Evolutionary conservation across 352 stramenopile species (phyloP), one percentile per base, ranked within the genome.

Genomic region (Phytophthora aleatoria): DNA sequence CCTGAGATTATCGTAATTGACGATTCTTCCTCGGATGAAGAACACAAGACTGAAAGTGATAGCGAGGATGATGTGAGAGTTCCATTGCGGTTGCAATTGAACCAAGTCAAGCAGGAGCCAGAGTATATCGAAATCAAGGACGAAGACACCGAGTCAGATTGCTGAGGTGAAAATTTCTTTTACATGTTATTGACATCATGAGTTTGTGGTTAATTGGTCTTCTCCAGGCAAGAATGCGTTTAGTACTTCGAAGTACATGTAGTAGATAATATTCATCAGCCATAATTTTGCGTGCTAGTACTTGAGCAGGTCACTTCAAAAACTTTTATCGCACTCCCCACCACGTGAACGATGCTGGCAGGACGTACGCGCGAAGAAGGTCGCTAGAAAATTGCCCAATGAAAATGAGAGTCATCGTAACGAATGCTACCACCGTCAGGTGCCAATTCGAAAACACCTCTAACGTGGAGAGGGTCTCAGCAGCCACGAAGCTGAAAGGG

Each of bases 391-490:
- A 85, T 73, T 95, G 87, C 43, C 85, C 87, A 48, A 93, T 89
- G 50, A 91, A 95, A 63, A 93, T 92, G 20, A 95, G 72, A 20
- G 81, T 89, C 85, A 94, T 95, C 5, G 85, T 80, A 42, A 78
- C 76, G 50, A 95, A 95, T 8, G 79, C 82, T 33, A 91, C 84
- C 13, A 87, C 61, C 13, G 79, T 83, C 16, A 93, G 57, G 45
- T 93, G 82, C 85, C 83, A 92, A 58, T 84, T 82, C 26, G 87
- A 92, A 67, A 92, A 93, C n/a, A 86, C 85, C 28, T 94, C 83
- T 26, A 94, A 67, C 42, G 84, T 89, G 50, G 83, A 92, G 44
- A 96, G 72, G 49, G 86, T 94, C 68, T 94, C 87, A 41, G 85
- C 84, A 42, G 87, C 87, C 30, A 96, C 85, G 50, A 96, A 94